Conservation (phyloP, 768 basidiomycete species). For the Suillus cothurnatus region DNA sequence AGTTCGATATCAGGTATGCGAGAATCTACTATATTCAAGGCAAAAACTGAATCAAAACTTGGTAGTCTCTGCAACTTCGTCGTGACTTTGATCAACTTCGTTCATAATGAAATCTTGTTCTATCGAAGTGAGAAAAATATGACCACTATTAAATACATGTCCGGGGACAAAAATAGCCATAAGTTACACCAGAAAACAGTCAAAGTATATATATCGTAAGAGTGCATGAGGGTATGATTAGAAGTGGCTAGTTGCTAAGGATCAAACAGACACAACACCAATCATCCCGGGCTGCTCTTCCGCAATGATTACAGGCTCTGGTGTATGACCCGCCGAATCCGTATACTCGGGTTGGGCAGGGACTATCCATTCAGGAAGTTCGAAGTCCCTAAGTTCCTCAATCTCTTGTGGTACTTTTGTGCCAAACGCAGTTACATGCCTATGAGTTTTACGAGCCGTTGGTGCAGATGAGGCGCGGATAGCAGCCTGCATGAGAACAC, state of each 20-base stretch:
- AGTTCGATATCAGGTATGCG: background rate
- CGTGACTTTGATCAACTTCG: background rate
- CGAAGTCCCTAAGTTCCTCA: conserved; percentile 53
- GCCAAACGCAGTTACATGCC: conserved; percentile 63
- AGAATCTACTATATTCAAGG: background rate
- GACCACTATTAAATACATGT: conserved; percentile 1
- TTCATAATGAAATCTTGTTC: background rate
- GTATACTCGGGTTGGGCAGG: background rate
- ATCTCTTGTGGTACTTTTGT: conserved; percentile 52
- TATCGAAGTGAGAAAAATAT: background rate
- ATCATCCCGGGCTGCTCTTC: background rate
- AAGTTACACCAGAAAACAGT: conserved; percentile 4
- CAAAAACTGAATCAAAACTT: background rate
- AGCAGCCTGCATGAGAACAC: conserved; percentile 51
- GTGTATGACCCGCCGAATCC: background rate
- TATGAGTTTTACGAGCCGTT: conserved; percentile 49
- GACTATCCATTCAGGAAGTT: conserved; percentile 56
- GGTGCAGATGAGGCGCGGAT: conserved; percentile 47
- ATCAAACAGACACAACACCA: background rate
- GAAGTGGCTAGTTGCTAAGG: background rate
- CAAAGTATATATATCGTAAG: background rate
- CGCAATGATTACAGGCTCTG: background rate
- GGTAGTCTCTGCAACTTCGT: background rate
- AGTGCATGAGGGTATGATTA: background rate
- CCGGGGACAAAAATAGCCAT: conserved; percentile 1